Evolutionary conservation across 1,284 basidiomycete genomes (phyloP).

Genomic region (Amylostereum areolatum): DNA sequence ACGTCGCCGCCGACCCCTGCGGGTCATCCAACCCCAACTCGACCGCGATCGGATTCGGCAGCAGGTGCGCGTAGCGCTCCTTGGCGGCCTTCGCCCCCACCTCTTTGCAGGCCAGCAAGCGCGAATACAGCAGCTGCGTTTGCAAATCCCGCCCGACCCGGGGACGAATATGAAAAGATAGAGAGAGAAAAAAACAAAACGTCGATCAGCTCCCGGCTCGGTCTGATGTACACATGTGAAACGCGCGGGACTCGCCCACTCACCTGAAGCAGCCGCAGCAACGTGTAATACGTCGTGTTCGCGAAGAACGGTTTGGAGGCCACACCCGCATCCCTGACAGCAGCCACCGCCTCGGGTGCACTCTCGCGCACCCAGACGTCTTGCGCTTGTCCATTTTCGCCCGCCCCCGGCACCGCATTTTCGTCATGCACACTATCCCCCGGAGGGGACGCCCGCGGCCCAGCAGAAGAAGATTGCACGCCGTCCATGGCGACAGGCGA

Average conservation of each 20-base stretch:
- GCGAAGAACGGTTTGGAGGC: slow-evolving; percentile 71
- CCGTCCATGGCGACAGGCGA: no score
- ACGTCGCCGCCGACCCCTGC: slow-evolving; percentile 63
- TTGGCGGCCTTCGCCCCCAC: slow-evolving; percentile 60
- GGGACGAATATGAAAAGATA: slow-evolving; percentile 24
- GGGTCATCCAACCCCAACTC: slow-evolving; percentile 72
- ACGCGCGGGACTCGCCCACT: slow-evolving; percentile 22
- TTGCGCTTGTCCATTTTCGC: slow-evolving; percentile 10
- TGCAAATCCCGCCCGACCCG: not conserved
- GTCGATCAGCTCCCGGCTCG: slow-evolving; percentile 7
- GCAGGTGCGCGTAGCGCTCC: slow-evolving; percentile 51
- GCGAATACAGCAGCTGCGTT: slow-evolving; percentile 81
- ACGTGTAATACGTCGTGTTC: slow-evolving; percentile 90
- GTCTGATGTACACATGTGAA: slow-evolving; percentile 5
- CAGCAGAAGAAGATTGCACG: no score
- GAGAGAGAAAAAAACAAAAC: not conserved
- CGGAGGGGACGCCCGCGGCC: no score
- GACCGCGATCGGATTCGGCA: slow-evolving; percentile 67
- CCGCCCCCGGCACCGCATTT: not conserved
- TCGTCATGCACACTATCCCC: not conserved
- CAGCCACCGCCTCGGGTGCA: slow-evolving; percentile 15
- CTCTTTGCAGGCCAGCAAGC: slow-evolving; percentile 83
- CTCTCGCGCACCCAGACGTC: slow-evolving; percentile 61
- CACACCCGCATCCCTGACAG: slow-evolving; percentile 22
- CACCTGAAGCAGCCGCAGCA: slow-evolving; percentile 86